Evolutionary conservation across 257 asterid species (phyloP).

Genomic region (Sherardia arvensis): DNA sequence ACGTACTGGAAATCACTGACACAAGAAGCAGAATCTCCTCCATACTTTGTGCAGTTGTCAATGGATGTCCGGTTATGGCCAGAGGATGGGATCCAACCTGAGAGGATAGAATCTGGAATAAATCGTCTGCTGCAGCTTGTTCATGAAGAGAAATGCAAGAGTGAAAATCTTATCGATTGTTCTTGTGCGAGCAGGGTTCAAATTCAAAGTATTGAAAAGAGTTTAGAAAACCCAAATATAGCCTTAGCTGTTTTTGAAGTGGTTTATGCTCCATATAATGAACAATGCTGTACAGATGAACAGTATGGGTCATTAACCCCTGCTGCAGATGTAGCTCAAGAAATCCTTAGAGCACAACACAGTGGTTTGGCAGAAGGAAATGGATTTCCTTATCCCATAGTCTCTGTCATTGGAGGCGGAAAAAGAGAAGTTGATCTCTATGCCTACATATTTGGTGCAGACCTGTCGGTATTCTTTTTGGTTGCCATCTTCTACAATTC

Average conservation of each 20-base stretch:
- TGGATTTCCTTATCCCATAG: constrained; percentile 75
- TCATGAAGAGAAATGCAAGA: constrained; percentile 67
- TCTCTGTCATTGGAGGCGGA: constrained; percentile 91
- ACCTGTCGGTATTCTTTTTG: constrained; percentile 85
- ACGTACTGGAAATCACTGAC: constrained; percentile 97
- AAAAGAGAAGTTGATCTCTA: constrained; percentile 92
- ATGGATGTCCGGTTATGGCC: constrained; percentile 90
- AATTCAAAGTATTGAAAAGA: constrained; percentile 86
- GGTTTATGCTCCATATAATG: constrained; percentile 59
- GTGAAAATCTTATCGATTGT: constrained; percentile 37
- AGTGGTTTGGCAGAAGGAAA: constrained; percentile 46
- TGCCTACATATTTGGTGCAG: constrained; percentile 92
- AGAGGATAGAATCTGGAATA: constrained; percentile 90
- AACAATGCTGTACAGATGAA: constrained; percentile 52
- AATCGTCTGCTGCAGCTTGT: constrained; percentile 65
- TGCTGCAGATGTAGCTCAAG: constrained; percentile 89
- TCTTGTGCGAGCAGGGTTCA: constrained; percentile 88
- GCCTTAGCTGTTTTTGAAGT: constrained; percentile 96
- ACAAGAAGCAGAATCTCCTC: constrained; percentile 99
- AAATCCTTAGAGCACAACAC: constrained; percentile 52
- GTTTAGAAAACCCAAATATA: constrained; percentile 44
- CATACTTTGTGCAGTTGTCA: constrained; percentile 92
- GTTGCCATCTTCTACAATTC: constrained; percentile 89
- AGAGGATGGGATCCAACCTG: constrained; percentile 98
- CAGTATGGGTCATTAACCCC: constrained; percentile 85